Conservation (phyloP, 2,329 filamentous ascomycete genomes). For the Aspergillus tubingensis region DNA sequence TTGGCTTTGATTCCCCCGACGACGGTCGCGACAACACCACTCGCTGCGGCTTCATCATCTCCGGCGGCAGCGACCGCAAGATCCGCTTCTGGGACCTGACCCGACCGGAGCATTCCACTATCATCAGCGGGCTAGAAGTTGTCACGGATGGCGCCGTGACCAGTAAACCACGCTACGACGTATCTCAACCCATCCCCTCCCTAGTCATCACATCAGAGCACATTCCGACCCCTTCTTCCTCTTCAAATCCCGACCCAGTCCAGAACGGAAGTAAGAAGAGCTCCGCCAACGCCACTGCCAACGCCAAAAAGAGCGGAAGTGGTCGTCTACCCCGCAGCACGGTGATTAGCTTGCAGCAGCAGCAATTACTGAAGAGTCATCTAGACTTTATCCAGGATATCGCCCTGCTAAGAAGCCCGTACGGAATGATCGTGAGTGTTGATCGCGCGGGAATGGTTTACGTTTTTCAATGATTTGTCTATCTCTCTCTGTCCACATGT, state of each 20-base stretch:
- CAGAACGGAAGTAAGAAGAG: no score
- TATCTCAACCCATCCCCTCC: constrained; percentile 62
- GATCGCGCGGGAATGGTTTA: constrained; percentile 89
- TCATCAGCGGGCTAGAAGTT: constrained; percentile 75
- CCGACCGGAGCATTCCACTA: constrained; percentile 72
- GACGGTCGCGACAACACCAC: constrained; percentile 58
- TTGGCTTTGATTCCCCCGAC: constrained; percentile 70
- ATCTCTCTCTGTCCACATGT: not conserved
- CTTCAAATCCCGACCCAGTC: no score
- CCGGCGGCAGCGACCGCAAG: constrained; percentile 85
- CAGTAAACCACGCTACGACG: constrained; percentile 68
- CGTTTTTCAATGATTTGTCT: constrained; percentile 60
- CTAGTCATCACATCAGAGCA: constrained; percentile 69
- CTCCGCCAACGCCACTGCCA: no score
- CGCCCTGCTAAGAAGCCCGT: constrained; percentile 82
- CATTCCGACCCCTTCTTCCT: constrained; percentile 44
- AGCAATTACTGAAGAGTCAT: constrained; percentile 81
- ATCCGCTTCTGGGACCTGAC: constrained; percentile 91
- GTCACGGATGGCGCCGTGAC: constrained; percentile 57
- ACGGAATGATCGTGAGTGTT: constrained; percentile 88
- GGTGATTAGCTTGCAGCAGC: constrained; percentile 84
- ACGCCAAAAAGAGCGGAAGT: not conserved
- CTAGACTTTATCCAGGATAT: constrained; percentile 86
- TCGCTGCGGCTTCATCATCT: constrained; percentile 80
- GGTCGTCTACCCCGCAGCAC: constrained; percentile 68